Evolutionary conservation across 2,329 filamentous ascomycete species (phyloP).

Genomic region (Plenodomus biglobosus): DNA sequence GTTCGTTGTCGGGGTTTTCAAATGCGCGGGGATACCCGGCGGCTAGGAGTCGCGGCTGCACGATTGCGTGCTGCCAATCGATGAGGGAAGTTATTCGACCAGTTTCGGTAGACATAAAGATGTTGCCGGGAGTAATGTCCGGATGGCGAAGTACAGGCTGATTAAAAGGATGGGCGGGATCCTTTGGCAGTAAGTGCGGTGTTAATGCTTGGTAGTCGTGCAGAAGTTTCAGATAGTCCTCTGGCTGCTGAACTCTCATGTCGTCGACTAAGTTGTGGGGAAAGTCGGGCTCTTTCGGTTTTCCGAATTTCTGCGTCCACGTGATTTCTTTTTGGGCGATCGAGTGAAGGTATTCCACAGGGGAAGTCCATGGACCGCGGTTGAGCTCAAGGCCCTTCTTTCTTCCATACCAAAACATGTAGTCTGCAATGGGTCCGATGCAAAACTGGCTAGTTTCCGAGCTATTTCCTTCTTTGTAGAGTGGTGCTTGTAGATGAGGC

Average conservation of each 20-base stretch:
- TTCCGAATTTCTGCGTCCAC: conserved; percentile 22
- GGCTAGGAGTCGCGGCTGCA: conserved; percentile 43
- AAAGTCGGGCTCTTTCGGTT: conserved; percentile 20
- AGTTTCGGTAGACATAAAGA: conserved; percentile 33
- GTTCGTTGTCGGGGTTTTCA: conserved; percentile 44
- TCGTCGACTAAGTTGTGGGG: conserved; percentile 23
- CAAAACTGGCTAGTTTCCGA: conserved; percentile 12
- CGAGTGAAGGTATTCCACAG: conserved; percentile 18
- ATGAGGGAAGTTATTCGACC: conserved; percentile 43
- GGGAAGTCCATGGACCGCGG: conserved; percentile 26
- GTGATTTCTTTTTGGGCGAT: conserved; percentile 27
- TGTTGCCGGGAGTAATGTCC: conserved; percentile 38
- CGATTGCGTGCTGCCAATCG: conserved; percentile 47
- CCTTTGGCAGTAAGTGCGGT: conserved; percentile 22
- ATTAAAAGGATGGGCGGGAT: conserved; percentile 5
- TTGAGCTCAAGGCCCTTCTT: conserved; percentile 19
- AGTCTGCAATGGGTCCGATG: conserved; percentile 20
- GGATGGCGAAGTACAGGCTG: conserved; percentile 38
- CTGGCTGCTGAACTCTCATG: conserved; percentile 12
- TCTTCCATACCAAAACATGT: conserved; percentile 23
- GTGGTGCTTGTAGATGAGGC: not conserved
- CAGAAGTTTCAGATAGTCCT: conserved; percentile 19
- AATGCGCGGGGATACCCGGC: conserved; percentile 45
- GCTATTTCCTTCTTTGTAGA: conserved; percentile 12
- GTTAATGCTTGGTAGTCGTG: conserved; percentile 4